phyloP scores from a whole-genome alignment of 306 rosid genomes.

The Corylus avellana region DNA sequence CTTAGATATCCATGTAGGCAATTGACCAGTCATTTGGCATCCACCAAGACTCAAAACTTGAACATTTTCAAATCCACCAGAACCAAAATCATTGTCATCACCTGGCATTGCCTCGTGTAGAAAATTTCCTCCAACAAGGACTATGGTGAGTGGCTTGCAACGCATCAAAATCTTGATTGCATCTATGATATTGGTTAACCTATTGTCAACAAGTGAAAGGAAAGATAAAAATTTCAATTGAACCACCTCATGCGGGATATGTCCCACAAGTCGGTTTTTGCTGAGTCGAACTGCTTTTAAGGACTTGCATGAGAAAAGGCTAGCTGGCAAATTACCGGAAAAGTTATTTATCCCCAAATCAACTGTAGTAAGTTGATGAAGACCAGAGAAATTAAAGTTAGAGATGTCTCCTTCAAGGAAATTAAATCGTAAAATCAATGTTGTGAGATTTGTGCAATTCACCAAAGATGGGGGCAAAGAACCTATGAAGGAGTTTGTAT shows the following conservation, averaged over 20 bases:
- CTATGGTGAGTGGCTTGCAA: background rate
- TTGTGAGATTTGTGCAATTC: slow-evolving; percentile 8
- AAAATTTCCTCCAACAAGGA: background rate
- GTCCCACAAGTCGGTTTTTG: background rate
- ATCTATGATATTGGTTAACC: background rate
- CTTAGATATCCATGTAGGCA: background rate
- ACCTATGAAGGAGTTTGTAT: background rate
- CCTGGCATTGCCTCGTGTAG: background rate
- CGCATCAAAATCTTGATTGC: background rate
- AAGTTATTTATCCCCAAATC: background rate
- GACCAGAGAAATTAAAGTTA: background rate
- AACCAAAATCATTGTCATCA: background rate
- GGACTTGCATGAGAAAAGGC: slow-evolving; percentile 4
- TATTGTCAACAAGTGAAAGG: background rate
- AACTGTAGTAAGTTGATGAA: background rate
- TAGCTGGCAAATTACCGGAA: background rate
- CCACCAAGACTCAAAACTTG: background rate
- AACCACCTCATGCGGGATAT: background rate
- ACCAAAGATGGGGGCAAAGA: background rate
- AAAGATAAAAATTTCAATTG: slow-evolving; percentile 4
- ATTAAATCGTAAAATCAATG: background rate
- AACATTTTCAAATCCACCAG: slow-evolving; percentile 1
- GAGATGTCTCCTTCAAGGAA: slow-evolving; percentile 1
- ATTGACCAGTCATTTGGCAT: background rate
- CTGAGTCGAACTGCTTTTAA: background rate